Evolutionary conservation across 805 yeast species (phyloP), one percentile per base, ranked within the genome.

Genomic region (Komagataella pseudopastoris): DNA sequence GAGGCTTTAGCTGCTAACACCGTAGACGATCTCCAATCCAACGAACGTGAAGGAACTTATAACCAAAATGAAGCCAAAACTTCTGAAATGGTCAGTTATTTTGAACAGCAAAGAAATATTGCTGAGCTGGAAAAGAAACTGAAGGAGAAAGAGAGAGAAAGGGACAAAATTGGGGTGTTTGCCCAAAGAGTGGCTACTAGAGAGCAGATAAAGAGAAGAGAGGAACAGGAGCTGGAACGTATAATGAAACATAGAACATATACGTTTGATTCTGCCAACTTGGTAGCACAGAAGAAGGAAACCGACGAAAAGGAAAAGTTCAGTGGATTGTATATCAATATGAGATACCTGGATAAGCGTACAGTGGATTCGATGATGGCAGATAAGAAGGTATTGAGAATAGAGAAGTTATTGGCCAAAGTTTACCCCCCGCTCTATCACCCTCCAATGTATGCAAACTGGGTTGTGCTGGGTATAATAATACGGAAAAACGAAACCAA

Each of bases 381-480:
- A 12, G 77, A 75, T 14, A 74, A 77, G 54, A 80, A 81, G 56
- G 61, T 83, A 0, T 64, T 86, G 48, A 68, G 85, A 45, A 62
- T 87, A 2, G 75, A 76, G 7, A 79, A 81, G 56, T 62, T 85
- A 2, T 72, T 78, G 56, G 83, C 88, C 1, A 80, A 81, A 55
- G 80, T 89, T 1, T 56, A 63, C 24, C 83, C 93, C 2, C 93
- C 96, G 0, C 70, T 77, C 18, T 89, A 76, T 60, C 61, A 66
- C 5, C 85, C 85, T 48, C 96, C 96, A 0, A 66, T 67, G 39
- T 82, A 83, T 58, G 66, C 83, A 3, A 89, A 90, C 60, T 89
- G 88, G 85, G 82, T 83, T n/a, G 75, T 81, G 1, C 59, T 83
- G n/a, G 97, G 95, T 1, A 71, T 86, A 2, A 69, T 90, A 0